These are phyloP conservation scores for Backusella parvicylindrica DNA, from an alignment of 192 early-diverging fungal species.

Conservation along the genomic window DNA sequence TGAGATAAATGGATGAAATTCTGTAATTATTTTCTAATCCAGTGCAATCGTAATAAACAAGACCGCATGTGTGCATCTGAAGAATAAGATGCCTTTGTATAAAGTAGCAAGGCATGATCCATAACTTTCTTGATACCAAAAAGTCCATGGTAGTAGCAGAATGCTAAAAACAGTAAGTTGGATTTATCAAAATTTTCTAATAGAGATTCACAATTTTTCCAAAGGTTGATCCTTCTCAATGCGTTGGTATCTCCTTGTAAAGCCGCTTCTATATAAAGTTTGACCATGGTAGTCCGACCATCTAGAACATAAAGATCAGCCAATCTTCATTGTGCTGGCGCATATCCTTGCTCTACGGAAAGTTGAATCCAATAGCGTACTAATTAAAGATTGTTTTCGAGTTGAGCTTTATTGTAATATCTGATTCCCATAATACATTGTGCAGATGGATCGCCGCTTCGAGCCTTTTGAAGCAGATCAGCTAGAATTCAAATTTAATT, in stretches of 20 bases:
- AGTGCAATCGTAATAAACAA: neutral
- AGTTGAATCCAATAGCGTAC: neutral
- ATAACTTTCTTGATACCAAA: neutral
- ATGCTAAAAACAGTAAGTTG: neutral
- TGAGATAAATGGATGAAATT: neutral
- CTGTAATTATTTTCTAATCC: neutral
- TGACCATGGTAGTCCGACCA: neutral
- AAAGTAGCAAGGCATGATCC: neutral
- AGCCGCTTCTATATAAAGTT: neutral
- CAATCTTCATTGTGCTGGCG: neutral
- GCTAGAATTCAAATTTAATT: neutral
- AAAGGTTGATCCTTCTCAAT: neutral
- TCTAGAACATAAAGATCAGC: neutral
- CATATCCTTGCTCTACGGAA: neutral
- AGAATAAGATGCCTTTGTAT: neutral
- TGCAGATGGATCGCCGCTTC: neutral
- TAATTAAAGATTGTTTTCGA: neutral
- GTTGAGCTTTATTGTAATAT: neutral
- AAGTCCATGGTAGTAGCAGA: neutral
- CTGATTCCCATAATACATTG: neutral
- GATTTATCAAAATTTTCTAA: neutral
- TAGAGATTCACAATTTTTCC: neutral
- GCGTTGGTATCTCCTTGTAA: neutral
- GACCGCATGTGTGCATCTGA: neutral
- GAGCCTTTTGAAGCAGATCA: neutral